Evolutionary conservation across 192 early-diverging fungal genomes (phyloP), one percentile per base, ranked within the genome.

Genomic region (Coemansia sp.): DNA sequence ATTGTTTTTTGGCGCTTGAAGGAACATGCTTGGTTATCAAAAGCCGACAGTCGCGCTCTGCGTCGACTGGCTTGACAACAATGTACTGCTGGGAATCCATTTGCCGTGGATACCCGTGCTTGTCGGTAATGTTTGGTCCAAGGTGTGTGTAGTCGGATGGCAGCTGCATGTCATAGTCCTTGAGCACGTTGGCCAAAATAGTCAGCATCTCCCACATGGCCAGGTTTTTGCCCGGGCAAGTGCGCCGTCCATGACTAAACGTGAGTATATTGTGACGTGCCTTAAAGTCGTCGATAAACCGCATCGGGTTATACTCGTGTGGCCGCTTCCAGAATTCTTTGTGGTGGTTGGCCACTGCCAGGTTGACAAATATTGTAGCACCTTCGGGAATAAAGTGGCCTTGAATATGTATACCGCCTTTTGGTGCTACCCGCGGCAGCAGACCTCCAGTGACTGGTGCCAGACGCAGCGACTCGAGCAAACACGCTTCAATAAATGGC

Each of bases 381-480:
- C 63, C 70, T 29, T 72, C 66, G 1, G 70, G 76, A 14, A 78
- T 58, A 50, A 23, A 73, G 29, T 78, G 59, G 5, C 66, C 70
- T 38, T 73, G 76, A 0, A 66, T 43, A 3, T 32, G 14, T 15
- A 69, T 38, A 19, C 76, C 76, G 27, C 70, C 70, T 38, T 56
- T 64, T 9, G 76, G 70, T 6, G 65, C 51, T 12, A 61, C 48
- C 8, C 74, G 65, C 7, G 69, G 74, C 51, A 76, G 29, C 25
- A 70, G 52, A 7, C 60, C 56, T 37, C 68, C 69, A 6, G 74
- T 71, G 15, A 73, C 64, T 35, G 80, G 68, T 1, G 57, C 53
- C n/a, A 82, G 37, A 4, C 74, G 75, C 70, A 82, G 21, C 0
- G 71, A 66, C 56, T 82, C 74, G 48, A 67, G 62, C 29, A 82